phyloP scores from a whole-genome alignment of 2,329 filamentous ascomycete species.

The Teratosphaeria destructans region DNA sequence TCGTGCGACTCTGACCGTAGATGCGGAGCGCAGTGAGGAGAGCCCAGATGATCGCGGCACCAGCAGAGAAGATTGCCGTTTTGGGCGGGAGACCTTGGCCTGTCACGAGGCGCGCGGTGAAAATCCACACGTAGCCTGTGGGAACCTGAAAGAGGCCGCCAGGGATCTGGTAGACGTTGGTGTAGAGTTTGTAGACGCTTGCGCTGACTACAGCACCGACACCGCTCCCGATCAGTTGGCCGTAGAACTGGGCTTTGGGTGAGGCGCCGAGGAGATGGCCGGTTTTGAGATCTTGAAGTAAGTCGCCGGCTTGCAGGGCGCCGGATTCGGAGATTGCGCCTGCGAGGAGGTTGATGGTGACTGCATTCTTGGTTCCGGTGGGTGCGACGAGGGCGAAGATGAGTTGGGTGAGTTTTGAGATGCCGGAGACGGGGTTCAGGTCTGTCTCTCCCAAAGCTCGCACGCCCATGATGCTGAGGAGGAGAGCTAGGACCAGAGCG shows the following conservation, averaged over 20 bases:
- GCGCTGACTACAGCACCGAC: conserved; percentile 80
- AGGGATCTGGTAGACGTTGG: conserved; percentile 78
- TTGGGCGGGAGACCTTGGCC: conserved; percentile 77
- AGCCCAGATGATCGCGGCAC: conserved; percentile 65
- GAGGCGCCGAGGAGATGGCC: conserved; percentile 86
- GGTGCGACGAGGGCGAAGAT: conserved; percentile 89
- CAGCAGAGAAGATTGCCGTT: conserved; percentile 69
- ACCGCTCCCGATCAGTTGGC: conserved; percentile 82
- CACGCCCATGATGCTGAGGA: conserved; percentile 55
- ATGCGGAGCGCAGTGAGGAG: conserved; percentile 61
- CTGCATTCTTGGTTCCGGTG: conserved; percentile 64
- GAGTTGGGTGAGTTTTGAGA: conserved; percentile 90
- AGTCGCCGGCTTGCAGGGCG: conserved; percentile 86
- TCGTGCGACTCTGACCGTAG: conserved; percentile 34
- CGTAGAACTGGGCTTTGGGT: conserved; percentile 92
- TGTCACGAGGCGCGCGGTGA: conserved; percentile 86
- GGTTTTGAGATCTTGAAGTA: conserved; percentile 96
- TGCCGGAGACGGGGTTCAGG: conserved; percentile 90
- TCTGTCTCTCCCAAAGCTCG: conserved; percentile 70
- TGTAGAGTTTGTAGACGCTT: conserved; percentile 81
- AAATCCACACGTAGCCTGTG: conserved; percentile 94
- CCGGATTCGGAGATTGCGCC: conserved; percentile 79
- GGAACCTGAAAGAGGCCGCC: conserved; percentile 87
- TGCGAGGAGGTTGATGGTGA: conserved; percentile 91
- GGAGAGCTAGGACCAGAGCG: conserved; percentile 66